Base-by-base conservation (phyloP, 306 rosid genomes). In the Glycine soja region DNA sequence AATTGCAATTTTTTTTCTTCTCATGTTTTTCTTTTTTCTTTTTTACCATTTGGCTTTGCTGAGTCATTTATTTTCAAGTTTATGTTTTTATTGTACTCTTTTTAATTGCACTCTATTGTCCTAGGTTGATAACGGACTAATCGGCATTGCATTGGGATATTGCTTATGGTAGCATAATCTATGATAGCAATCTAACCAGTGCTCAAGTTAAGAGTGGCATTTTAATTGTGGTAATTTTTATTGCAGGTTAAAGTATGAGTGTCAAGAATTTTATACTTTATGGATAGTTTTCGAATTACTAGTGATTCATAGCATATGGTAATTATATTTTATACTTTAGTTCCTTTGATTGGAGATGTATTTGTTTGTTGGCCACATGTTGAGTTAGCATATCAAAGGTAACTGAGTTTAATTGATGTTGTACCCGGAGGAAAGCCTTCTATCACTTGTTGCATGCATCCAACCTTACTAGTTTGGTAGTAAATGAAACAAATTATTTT, bases 191-290 rank as follows among this genome's bases (percentile, higher is more conserved):
- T 71, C 42, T 68, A 10, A 52, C 80, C 78, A 59, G 7, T 70
- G 73, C 73, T 64, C 72, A 13, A 72, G 72, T 77, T 63, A 40
- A 68, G 75, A 73, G 78, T 59, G 59, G n/a, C 30, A 78, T 71
- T 58, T 77, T 70, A 77, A 50, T 57, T 63, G 48, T 72, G 56
- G 10, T 73, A 58, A 65, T 80, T 53, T 80, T 74, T 78, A 58
- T n/a, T 19, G 79, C 83, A 95, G 99, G 88, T 86, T 89, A 45
- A 95, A 95, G 85, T 95, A 95, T 80, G 99, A 93, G 84, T 83
- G 42, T 79, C 99, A 95, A 84, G 93, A 81, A 63, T 95, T 95
- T 86, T 85, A n/a, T n/a, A n/a, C n/a, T n/a, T 79, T 65, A 36
- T 82, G 48, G 89, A 89, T 77, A 87, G 88, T 85, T 88, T 89